phyloP scores from a whole-genome alignment of 441 rosid genomes.

The Biscutella laevigata region DNA sequence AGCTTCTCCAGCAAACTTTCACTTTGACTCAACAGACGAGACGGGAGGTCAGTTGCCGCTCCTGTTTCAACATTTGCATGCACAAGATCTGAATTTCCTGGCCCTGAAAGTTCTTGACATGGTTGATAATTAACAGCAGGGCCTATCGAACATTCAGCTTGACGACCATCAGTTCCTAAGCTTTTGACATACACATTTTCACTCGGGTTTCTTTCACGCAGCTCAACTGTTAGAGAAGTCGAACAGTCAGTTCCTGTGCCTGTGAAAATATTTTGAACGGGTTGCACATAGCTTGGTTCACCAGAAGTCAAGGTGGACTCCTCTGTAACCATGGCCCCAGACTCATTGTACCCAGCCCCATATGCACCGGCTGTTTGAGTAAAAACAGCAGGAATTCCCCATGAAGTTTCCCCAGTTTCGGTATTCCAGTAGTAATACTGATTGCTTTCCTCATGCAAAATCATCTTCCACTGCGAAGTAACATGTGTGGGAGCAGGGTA shows the following conservation, averaged over 20 bases:
- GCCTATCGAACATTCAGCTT: constrained; percentile 26
- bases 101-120: constrained; percentile 21
- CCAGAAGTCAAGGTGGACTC: constrained; percentile 22
- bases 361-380: constrained; percentile 31
- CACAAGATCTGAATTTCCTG: constrained; percentile 23
- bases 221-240: constrained; percentile 29
- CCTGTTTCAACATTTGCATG: constrained; percentile 25
- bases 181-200: constrained; percentile 26
- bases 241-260: constrained; percentile 24
- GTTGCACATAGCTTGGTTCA: constrained; percentile 31
- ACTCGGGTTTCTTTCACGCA: constrained; percentile 28
- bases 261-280: constrained; percentile 17
- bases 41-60: constrained; percentile 32
- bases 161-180: constrained; percentile 25
- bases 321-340: constrained; percentile 24
- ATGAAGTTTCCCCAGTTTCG: constrained; percentile 94
- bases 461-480: constrained; percentile 69
- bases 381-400: constrained; percentile 69
- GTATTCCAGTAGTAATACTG: constrained; percentile 94
- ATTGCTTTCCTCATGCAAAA: constrained; percentile 82
- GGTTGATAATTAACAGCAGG: constrained; percentile 24
- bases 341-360: constrained; percentile 29
- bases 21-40: constrained; percentile 43
- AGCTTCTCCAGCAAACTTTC: constrained; percentile 64
- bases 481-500: constrained; percentile 40